These are phyloP conservation scores for Xylariales sp. DNA, from an alignment of 2,329 filamentous ascomycete species.

Conservation along the genomic window DNA sequence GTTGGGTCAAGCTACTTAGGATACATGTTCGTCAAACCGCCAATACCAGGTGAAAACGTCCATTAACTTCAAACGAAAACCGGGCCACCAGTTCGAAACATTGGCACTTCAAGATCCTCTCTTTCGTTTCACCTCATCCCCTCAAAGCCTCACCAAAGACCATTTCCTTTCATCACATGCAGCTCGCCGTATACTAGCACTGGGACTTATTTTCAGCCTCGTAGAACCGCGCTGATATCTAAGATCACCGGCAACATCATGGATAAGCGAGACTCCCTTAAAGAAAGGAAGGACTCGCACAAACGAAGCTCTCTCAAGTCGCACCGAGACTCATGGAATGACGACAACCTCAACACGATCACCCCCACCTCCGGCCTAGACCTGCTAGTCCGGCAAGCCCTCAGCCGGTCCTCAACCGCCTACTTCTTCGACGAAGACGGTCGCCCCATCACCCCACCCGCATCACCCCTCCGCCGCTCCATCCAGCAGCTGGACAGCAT, in stretches of 20 bases:
- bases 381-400: slow-evolving; percentile 9
- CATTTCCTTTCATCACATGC: too few species aligned
- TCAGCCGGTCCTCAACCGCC: not conserved
- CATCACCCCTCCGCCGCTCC: slow-evolving; percentile 9
- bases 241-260: too few species aligned
- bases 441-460: slow-evolving; percentile 5
- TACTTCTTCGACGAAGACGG: slow-evolving; percentile 7
- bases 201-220: slow-evolving; percentile 8
- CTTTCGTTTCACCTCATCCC: too few species aligned
- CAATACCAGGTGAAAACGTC: too few species aligned
- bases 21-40: too few species aligned
- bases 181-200: slow-evolving; percentile 5
- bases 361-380: slow-evolving; percentile 11
- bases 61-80: not conserved
- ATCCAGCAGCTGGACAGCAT: slow-evolving; percentile 10
- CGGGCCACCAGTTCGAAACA: not conserved
- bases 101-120: not conserved
- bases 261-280: not conserved
- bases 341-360: slow-evolving; percentile 7
- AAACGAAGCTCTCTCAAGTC: too few species aligned
- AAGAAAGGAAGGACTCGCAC: too few species aligned
- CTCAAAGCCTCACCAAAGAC: too few species aligned
- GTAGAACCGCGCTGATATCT: too few species aligned
- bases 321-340: not conserved
- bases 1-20: too few species aligned